phyloP scores from a whole-genome alignment of 2,329 filamentous ascomycete species.

The Elsinoe ampelina region DNA sequence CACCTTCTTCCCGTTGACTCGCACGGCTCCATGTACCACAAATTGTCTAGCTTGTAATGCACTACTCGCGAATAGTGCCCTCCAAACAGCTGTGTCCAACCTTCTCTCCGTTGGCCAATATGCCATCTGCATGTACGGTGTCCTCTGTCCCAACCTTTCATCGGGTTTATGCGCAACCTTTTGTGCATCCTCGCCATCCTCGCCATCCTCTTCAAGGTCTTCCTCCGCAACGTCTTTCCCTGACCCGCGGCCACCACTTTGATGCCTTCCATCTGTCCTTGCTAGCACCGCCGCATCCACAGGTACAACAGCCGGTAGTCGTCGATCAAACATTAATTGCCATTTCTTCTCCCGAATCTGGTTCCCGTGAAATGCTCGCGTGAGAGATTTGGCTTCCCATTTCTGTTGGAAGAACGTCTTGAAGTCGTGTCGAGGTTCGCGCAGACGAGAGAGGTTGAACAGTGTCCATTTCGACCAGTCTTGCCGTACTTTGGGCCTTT shows the following conservation, averaged over 20 bases:
- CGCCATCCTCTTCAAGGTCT: slow-evolving; percentile 17
- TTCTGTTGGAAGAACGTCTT: slow-evolving; percentile 96
- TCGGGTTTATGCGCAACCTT: slow-evolving; percentile 12
- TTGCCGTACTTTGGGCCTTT: slow-evolving; percentile 69
- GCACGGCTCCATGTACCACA: slow-evolving; percentile 84
- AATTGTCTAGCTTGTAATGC: slow-evolving; percentile 88
- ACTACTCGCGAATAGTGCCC: slow-evolving; percentile 89
- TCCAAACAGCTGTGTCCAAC: slow-evolving; percentile 88
- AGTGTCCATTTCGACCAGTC: slow-evolving; percentile 98
- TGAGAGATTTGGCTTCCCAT: slow-evolving; percentile 79
- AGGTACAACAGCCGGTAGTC: slow-evolving; percentile 70
- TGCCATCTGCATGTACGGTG: slow-evolving; percentile 93
- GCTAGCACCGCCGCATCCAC: slow-evolving; percentile 79
- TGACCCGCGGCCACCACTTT: slow-evolving; percentile 74
- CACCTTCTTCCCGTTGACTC: slow-evolving; percentile 94
- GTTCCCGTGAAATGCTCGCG: slow-evolving; percentile 87
- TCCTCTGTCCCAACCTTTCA: slow-evolving; percentile 36
- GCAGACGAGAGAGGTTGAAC: slow-evolving; percentile 65
- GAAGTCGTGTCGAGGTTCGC: slow-evolving; percentile 34
- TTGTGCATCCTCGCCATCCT: slow-evolving; percentile 2
- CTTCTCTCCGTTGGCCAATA: slow-evolving; percentile 86
- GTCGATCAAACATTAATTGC: slow-evolving; percentile 82
- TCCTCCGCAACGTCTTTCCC: slow-evolving; percentile 43
- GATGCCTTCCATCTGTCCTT: slow-evolving; percentile 67
- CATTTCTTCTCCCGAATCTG: slow-evolving; percentile 89